Evolutionary conservation across 345 rosid genomes (phyloP), one percentile per base, ranked within the genome.

Genomic region (Gossypium ekmanianum): DNA sequence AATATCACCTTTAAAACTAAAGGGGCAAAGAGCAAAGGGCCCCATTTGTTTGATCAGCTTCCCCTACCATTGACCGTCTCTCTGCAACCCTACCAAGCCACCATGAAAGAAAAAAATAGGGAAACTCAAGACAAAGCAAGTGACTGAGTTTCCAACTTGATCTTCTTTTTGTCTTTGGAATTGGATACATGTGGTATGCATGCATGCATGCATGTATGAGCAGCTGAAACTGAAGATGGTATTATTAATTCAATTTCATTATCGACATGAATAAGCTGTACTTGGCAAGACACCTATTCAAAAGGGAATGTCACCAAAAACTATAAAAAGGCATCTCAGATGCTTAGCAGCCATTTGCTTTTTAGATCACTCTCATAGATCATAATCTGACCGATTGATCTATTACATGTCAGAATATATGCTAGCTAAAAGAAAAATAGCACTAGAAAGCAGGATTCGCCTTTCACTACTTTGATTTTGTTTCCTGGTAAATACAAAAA

Each of bases 61-160:
- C 12, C 22, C 26, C 20, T 11, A 10, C 51, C 51, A 11, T 47
- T 47, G 16, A 47, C 51, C 13, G 14, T 47, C 51, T 47, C 51
- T 47, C 12, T 47, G 51, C 51, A 47, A 11, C 76, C 69, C 48
- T 45, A 51, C 79, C 14, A 27, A 29, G 71, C 77, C 77, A 75
- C 51, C 80, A 75, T 17, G 22, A 74, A 18, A 64, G 11, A 9
- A 45, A 6, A 9, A 45, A 45, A 45, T 5, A 34, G 41, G 41
- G 85, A 75, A 74, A 71, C 39, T 78, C 70, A 63, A 79, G 75
- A 76, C 52, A 16, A 76, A 64, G 66, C 71, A 77, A 81, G 81
- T 76, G 41, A 65, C 24, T 45, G 50, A 45, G 50, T 45, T 45
- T 45, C 12, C 11, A 45, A 45, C 10, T 45, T 45, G 13, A 10